Evolutionary conservation across 352 stramenopile genomes (phyloP), one percentile per base, ranked within the genome.

Genomic region (Phytophthora hybrid): DNA sequence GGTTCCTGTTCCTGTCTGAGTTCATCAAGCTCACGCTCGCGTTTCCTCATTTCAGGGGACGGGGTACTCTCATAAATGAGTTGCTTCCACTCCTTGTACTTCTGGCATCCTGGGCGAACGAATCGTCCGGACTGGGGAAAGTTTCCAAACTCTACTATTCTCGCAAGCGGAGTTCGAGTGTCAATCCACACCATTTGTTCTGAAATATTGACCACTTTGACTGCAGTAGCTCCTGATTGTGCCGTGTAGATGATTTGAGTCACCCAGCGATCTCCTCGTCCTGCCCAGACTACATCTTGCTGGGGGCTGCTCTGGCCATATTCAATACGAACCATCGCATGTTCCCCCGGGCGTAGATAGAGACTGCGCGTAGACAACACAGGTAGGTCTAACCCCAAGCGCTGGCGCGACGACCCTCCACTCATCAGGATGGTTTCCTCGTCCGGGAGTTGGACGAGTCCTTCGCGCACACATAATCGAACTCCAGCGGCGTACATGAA

Each of bases 401-500:
- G 16, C 13, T 23, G 23, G 23, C 23, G 23, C 23, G 23, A 26
- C 3, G 23, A 1, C 3, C 23, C 23, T 26, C 23, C 23, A 11
- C 16, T 21, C 18, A 52, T 19, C 32, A 52, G 34, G n/a, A 51
- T n/a, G 23, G 19, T 62, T 3, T 64, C 58, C n/a, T 64, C 58
- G 23, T 64, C 58, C 2, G 58, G 58, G 4, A 64, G 23, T 18
- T 44, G 19, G 4, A 44, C 41, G 7, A 55, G 3, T 4, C 41
- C 41, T 55, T 55, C 51, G 0, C 46, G 46, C 6, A 56, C 41
- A 5, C 54, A 58, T 0, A 76, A 29, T 5, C 65, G 57, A 0
- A 82, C 72, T 9, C 72, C 72, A 13, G 69, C 49, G 3, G 46
- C 16, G 8, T 63, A n/a, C 66, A 81, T 81, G 59, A 79, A 82